A percentile compares a stretch with the other conserved stretches of the same genome.
phyloP scores from a whole-genome alignment of 108 stramenopile genomes.

The Asterionellopsis glacialis region DNA sequence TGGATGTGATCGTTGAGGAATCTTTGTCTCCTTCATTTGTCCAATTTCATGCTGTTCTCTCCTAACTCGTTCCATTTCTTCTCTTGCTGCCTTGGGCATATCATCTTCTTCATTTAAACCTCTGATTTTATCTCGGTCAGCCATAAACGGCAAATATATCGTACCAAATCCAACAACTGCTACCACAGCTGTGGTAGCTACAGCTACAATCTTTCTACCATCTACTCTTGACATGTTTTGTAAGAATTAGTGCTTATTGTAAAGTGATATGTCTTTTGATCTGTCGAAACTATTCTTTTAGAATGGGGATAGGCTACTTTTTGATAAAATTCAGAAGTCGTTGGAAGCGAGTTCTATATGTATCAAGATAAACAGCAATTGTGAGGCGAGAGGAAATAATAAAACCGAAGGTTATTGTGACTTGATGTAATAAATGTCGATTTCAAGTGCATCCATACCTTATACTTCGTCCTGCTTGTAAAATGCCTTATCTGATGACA shows the following conservation, averaged over 20 bases:
- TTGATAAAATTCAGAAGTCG: background rate
- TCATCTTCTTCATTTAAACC: constrained; percentile 41
- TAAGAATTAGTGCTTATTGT: background rate
- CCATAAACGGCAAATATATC: constrained; percentile 33
- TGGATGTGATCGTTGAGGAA: background rate
- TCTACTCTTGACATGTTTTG: constrained; percentile 5
- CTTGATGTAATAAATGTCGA: too few relatives aligned
- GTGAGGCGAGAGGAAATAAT: background rate
- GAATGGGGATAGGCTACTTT: background rate
- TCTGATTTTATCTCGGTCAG: constrained; percentile 41
- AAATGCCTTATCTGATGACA: too few relatives aligned
- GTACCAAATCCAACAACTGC: constrained; percentile 21
- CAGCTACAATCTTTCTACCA: constrained; percentile 16
- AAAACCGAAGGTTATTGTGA: too few relatives aligned
- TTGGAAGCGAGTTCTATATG: too few relatives aligned
- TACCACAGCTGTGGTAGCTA: constrained; percentile 23
- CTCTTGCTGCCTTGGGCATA: background rate
- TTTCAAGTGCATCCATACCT: too few relatives aligned
- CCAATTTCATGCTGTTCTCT: constrained; percentile 1
- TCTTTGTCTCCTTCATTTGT: background rate
- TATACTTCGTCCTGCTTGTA: too few relatives aligned
- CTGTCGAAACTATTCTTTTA: background rate
- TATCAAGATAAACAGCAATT: background rate
- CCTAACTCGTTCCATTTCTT: background rate
- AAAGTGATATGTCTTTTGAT: background rate